Percentiles rank a stretch among this genome's conserved stretches.
These are phyloP conservation scores for Camillea tinctor DNA, from an alignment of 2,329 filamentous ascomycete species.

Conservation along the genomic window DNA sequence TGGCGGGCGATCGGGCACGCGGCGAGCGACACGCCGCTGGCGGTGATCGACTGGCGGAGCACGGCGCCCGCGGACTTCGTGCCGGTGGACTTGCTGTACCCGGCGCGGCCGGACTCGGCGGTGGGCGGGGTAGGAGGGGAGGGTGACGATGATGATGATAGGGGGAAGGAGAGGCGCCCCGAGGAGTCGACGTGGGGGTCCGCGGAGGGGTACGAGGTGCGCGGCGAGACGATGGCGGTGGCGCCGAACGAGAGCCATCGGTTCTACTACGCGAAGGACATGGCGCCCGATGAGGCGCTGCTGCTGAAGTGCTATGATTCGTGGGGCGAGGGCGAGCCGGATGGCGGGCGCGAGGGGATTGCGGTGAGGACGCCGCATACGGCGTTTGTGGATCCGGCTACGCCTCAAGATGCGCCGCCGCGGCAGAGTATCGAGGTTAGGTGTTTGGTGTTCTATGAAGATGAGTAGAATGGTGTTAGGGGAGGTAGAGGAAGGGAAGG, in stretches of 20 bases:
- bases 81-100: conserved; percentile 62
- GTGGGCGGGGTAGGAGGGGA: conserved; percentile 3
- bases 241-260: conserved; percentile 55
- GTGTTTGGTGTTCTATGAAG: conserved; percentile 61
- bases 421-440: conserved; percentile 65
- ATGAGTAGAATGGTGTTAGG: conserved; percentile 4
- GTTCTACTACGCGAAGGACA: conserved; percentile 67
- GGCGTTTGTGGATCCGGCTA: conserved; percentile 55
- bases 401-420: conserved; percentile 43
- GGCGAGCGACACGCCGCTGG: conserved; percentile 59
- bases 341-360: conserved; percentile 36
- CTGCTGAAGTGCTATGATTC: conserved; percentile 56
- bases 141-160: conserved; percentile 52
- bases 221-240: conserved; percentile 62
- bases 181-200: conserved; percentile 45
- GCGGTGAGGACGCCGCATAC: conserved; percentile 51
- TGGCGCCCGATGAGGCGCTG: conserved; percentile 54
- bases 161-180: conserved; percentile 57
- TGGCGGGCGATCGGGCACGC: conserved; percentile 66
- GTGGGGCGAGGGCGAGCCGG: conserved; percentile 36
- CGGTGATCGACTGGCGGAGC: conserved; percentile 60
- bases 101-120: conserved; percentile 34
- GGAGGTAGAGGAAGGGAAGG: not conserved
- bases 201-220: conserved; percentile 59
- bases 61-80: conserved; percentile 59